Base-by-base conservation (phyloP, 139 green algal genomes). In the Auxenochlorella pyrenoidosa region DNA sequence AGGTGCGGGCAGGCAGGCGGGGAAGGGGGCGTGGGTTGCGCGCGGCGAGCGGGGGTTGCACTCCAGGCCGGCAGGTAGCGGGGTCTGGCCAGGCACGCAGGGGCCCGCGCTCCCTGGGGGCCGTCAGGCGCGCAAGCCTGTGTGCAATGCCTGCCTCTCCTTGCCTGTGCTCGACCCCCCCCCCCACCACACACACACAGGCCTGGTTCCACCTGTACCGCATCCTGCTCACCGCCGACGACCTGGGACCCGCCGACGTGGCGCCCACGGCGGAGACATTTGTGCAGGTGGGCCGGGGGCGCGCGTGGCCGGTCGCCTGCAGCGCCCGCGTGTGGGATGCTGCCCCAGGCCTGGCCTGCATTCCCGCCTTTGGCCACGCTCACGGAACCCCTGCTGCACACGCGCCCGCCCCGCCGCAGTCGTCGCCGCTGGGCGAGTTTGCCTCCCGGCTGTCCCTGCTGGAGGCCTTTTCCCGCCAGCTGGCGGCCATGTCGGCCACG, bases 181-280 rank as follows among this genome's bases (percentile, higher is more conserved):
- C 68, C 32, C 68, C 3, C 68, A 32, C 44, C 26, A 18, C 47
- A 26, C 40, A 30, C 19, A 15, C 19, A 16, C 87, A 91, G 70
- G 92, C 90, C 43, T 99, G 97, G 97, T 99, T 99, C 86, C 95
- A 98, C 79, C 89, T 99, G 43, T 96, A 97, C 86, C 85, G 91
- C 40, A 90, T 99, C n/a, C 51, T 98, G 58, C 84, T 88, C 38
- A 70, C 79, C 36, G 85, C 36, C 32, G 76, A 78, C 77, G 71
- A 75, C 75, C 80, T 85, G 41, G 82, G 78, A 8, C 34, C 78
- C 36, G 58, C 78, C 73, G 73, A 88, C 30, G 44, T 88, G 15
- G 93, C 93, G 0, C 76, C 88, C 26, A 87, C 93, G 12, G 71
- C 98, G 30, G 96, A 99, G 93, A 91, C 97, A 28, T 99, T 98